Percentiles rank a stretch among this genome's conserved stretches.
Conservation (phyloP, 2,329 filamentous ascomycete species). For the Elsinoe necatrix region DNA sequence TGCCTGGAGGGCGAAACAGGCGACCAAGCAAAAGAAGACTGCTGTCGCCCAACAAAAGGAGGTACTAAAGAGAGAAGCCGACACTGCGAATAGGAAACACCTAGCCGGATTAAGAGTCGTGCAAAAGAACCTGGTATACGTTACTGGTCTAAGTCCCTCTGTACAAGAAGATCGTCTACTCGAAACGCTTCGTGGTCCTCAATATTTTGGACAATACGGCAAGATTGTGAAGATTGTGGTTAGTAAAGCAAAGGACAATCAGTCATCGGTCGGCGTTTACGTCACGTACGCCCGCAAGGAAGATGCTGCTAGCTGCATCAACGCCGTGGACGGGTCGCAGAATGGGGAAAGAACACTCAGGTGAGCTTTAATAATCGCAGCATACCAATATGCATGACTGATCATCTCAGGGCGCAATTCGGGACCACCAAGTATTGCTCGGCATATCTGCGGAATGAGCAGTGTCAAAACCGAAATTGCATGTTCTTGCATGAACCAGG, state of each 20-base stretch:
- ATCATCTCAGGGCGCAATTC: constrained; percentile 50
- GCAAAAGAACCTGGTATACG: constrained; percentile 97
- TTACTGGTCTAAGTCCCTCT: constrained; percentile 85
- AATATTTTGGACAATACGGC: constrained; percentile 97
- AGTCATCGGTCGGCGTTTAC: constrained; percentile 89
- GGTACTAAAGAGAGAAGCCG: constrained; percentile 89
- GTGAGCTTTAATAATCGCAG: constrained; percentile 42
- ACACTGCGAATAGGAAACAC: constrained; percentile 91
- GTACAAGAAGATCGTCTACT: constrained; percentile 88
- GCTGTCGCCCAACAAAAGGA: constrained; percentile 87
- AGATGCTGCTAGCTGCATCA: constrained; percentile 83
- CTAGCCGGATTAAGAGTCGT: constrained; percentile 90
- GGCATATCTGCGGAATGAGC: constrained; percentile 87
- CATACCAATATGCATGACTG: neutral
- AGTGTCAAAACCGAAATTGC: constrained; percentile 89
- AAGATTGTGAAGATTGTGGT: constrained; percentile 99
- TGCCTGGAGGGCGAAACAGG: constrained; percentile 62
- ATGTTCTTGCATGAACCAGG: constrained; percentile 98
- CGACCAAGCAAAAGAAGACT: constrained; percentile 84
- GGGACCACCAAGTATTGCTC: constrained; percentile 99
- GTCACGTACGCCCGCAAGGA: constrained; percentile 94
- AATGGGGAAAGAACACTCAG: constrained; percentile 82
- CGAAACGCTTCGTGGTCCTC: constrained; percentile 76
- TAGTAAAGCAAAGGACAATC: constrained; percentile 81
- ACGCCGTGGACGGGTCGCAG: constrained; percentile 81